Evolutionary conservation across 2,329 filamentous ascomycete genomes (phyloP).

Genomic region (Mariannaea sp.): DNA sequence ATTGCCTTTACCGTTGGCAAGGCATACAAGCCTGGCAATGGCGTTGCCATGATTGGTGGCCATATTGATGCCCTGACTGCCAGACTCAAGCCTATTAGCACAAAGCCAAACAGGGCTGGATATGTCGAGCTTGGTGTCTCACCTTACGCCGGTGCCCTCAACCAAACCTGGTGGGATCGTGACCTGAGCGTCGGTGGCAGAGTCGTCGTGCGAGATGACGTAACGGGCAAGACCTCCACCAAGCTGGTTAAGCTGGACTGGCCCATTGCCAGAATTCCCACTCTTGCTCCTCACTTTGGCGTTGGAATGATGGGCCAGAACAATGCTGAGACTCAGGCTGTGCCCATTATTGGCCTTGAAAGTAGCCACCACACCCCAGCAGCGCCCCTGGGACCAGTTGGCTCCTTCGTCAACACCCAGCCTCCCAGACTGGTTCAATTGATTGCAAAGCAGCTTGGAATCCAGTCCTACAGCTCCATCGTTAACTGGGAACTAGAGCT

Average conservation of each 20-base stretch:
- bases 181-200: conserved; percentile 90
- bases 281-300: conserved; percentile 92
- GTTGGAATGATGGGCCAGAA: conserved; percentile 67
- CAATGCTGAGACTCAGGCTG: conserved; percentile 91
- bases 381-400: conserved; percentile 61
- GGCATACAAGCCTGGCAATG: conserved; percentile 82
- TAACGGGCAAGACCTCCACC: conserved; percentile 74
- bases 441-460: conserved; percentile 77
- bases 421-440: conserved; percentile 83
- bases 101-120: conserved; percentile 80
- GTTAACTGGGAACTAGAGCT: conserved; percentile 97
- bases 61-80: conserved; percentile 93
- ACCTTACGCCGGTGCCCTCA: conserved; percentile 87
- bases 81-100: conserved; percentile 88
- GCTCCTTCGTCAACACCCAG: conserved; percentile 81
- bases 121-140: conserved; percentile 90
- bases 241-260: conserved; percentile 90
- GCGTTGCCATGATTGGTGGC: conserved; percentile 84
- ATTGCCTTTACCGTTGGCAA: conserved; percentile 85
- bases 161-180: conserved; percentile 95
- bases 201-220: conserved; percentile 77
- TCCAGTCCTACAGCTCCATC: conserved; percentile 73
- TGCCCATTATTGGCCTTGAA: conserved; percentile 90
- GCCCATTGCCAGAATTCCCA: conserved; percentile 92
- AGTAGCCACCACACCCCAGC: conserved; percentile 54